Conservation (phyloP, 768 basidiomycete species). For the Rhodotorula babjevae region DNA sequence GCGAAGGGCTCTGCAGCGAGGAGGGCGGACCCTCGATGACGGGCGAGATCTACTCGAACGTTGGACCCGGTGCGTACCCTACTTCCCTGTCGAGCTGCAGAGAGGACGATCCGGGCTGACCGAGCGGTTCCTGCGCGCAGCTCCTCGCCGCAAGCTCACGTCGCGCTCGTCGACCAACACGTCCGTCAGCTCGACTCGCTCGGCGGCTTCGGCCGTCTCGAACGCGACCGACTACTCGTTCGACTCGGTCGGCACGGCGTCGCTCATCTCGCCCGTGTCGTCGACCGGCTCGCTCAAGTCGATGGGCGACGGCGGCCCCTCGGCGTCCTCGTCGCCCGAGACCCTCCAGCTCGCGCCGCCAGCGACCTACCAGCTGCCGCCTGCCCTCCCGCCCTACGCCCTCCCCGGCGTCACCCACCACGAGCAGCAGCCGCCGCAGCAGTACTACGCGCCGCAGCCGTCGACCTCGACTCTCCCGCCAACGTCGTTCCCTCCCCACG, state of each 20-base stretch:
- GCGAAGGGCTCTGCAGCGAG: constrained; percentile 28
- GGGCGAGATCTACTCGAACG: constrained; percentile 17
- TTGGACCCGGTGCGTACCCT: constrained; percentile 18
- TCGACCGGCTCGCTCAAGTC: constrained; percentile 13
- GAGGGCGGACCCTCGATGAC: constrained; percentile 22
- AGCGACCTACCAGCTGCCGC: not conserved
- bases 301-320: not conserved
- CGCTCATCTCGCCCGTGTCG: constrained; percentile 23
- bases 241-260: constrained; percentile 8
- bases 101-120: not conserved
- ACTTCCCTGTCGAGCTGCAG: too few species aligned
- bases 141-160: constrained; percentile 13
- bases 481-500: not conserved
- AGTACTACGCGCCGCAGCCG: not conserved
- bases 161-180: not conserved
- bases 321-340: not conserved
- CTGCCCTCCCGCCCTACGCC: not conserved
- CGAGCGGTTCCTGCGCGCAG: not conserved
- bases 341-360: constrained; percentile 5
- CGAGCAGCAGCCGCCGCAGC: not conserved
- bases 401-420: not conserved
- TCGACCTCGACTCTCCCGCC: not conserved
- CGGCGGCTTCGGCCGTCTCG: constrained; percentile 2
- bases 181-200: constrained; percentile 8
- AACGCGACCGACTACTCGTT: constrained; percentile 15